These are phyloP conservation scores for Macaranga tanarius DNA, from an alignment of 441 rosid species.

Conservation along the genomic window DNA sequence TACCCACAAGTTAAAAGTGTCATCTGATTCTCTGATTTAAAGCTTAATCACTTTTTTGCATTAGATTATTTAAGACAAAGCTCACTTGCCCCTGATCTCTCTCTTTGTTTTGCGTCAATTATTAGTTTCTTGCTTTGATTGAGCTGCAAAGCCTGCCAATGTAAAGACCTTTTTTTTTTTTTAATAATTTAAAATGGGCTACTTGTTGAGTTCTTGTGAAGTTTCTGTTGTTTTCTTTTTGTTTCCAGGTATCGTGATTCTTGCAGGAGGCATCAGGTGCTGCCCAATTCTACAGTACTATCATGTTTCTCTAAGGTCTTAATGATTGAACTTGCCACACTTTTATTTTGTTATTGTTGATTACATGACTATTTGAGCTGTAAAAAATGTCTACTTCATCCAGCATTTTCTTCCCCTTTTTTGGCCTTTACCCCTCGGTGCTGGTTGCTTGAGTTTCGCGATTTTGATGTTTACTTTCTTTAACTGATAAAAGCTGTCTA, in stretches of 20 bases:
- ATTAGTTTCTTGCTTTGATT: background rate
- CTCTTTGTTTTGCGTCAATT: background rate
- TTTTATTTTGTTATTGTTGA: background rate
- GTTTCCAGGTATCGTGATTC: constrained; percentile 43
- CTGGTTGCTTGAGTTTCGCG: background rate
- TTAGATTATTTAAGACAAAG: background rate
- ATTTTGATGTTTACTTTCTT: background rate
- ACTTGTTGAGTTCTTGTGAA: background rate
- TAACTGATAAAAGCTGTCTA: background rate
- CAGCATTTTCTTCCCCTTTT: background rate
- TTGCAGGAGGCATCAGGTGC: constrained; percentile 40
- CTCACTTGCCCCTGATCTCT: background rate
- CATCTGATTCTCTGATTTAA: background rate
- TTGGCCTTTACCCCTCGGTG: background rate
- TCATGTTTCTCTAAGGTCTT: constrained; percentile 50
- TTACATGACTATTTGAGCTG: too few relatives aligned
- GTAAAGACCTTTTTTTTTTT: too few relatives aligned
- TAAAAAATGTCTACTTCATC: background rate
- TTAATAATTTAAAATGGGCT: too few relatives aligned
- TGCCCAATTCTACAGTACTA: constrained; percentile 34
- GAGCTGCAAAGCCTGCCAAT: background rate
- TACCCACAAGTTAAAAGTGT: constrained; percentile 5
- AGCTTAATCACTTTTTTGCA: background rate
- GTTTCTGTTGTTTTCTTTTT: background rate
- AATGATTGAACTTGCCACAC: background rate